These are phyloP conservation scores for Globisporangium barbulae DNA, from an alignment of 352 stramenopile genomes.

Conservation along the genomic window DNA sequence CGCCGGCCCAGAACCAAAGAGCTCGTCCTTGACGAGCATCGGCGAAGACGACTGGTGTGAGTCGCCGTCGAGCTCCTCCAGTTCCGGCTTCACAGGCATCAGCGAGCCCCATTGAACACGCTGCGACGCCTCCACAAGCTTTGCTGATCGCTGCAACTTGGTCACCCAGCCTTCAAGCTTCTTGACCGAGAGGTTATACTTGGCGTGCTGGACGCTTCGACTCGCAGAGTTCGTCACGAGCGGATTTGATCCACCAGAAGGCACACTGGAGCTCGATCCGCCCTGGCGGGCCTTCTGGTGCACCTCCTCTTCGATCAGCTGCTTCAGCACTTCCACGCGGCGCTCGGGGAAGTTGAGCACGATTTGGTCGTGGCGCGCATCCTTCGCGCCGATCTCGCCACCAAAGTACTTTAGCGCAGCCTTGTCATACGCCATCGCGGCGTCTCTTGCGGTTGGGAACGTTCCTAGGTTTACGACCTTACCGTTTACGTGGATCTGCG, in stretches of 20 bases:
- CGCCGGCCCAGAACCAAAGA: conserved; percentile 53
- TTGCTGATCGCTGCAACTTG: conserved; percentile 67
- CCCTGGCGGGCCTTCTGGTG: conserved; percentile 39
- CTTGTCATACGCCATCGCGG: conserved; percentile 80
- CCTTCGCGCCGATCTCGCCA: conserved; percentile 34
- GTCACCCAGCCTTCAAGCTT: conserved; percentile 75
- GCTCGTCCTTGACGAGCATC: conserved; percentile 39
- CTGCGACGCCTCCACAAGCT: conserved; percentile 74
- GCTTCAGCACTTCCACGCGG: conserved; percentile 49
- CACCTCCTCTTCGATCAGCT: conserved; percentile 61
- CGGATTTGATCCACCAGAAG: background rate
- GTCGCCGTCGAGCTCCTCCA: conserved; percentile 21
- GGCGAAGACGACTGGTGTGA: conserved; percentile 9
- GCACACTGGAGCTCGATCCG: background rate
- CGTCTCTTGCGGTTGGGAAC: conserved; percentile 64
- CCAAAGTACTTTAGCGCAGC: conserved; percentile 75
- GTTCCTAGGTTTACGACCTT: conserved; percentile 75
- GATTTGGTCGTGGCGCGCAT: conserved; percentile 42
- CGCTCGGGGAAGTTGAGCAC: conserved; percentile 77
- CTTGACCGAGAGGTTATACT: conserved; percentile 75
- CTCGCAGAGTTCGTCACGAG: conserved; percentile 16
- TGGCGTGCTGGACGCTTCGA: conserved; percentile 59
- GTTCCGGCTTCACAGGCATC: conserved; percentile 26
- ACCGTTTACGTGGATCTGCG: conserved; percentile 76
- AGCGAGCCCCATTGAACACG: conserved; percentile 64